Evolutionary conservation across 2,329 filamentous ascomycete genomes (phyloP).

Genomic region (Claviceps lovelessii): DNA sequence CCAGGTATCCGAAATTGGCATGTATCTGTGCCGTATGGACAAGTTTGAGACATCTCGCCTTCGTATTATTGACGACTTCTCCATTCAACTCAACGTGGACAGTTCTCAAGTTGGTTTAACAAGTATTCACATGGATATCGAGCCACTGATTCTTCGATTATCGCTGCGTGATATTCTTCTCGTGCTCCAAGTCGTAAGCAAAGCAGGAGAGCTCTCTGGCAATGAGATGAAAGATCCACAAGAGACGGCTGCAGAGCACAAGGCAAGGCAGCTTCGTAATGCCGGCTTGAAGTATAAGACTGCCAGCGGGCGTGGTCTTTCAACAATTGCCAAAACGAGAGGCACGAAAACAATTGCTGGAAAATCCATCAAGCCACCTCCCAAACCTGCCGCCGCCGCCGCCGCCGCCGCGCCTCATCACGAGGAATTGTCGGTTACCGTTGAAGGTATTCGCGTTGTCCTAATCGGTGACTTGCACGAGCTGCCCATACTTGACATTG

Average conservation of each 20-base stretch:
- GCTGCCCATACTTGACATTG: constrained; percentile 84
- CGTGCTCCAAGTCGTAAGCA: constrained; percentile 80
- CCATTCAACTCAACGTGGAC: constrained; percentile 78
- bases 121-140: constrained; percentile 74
- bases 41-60: constrained; percentile 82
- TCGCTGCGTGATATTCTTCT: constrained; percentile 91
- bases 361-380: constrained; percentile 13
- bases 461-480: constrained; percentile 94
- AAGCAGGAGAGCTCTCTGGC: constrained; percentile 75
- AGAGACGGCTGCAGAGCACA: constrained; percentile 32
- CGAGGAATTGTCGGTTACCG: constrained; percentile 72
- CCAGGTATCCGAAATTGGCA: constrained; percentile 85
- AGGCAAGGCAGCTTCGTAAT: constrained; percentile 38
- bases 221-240: constrained; percentile 34
- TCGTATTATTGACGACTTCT: constrained; percentile 93
- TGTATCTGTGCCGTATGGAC: constrained; percentile 99
- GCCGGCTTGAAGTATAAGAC: constrained; percentile 39
- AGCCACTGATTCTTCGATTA: constrained; percentile 78
- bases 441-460: constrained; percentile 82
- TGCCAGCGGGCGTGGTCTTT: constrained; percentile 40
- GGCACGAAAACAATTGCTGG: constrained; percentile 22
- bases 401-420: constrained; percentile 14
- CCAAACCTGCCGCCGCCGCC: constrained; percentile 5
- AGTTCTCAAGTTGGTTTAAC: constrained; percentile 47
- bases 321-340: constrained; percentile 33